These are phyloP conservation scores for Pseudogymnoascus sp. DNA, from an alignment of 2,329 filamentous ascomycete species.

Conservation along the genomic window DNA sequence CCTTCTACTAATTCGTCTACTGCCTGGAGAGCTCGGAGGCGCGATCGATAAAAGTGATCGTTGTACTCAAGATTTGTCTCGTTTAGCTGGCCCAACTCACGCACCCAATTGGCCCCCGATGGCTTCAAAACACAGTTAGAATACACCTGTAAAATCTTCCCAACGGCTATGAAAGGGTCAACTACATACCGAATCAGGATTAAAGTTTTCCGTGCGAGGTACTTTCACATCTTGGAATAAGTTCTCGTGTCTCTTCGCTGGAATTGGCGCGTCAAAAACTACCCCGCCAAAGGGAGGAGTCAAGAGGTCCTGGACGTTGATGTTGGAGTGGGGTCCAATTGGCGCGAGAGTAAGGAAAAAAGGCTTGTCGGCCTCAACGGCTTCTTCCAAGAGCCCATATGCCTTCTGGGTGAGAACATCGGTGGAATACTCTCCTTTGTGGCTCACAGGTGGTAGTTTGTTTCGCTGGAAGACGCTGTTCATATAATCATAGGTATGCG, in stretches of 20 bases:
- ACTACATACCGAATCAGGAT: slow-evolving; percentile 46
- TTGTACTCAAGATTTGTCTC: slow-evolving; percentile 37
- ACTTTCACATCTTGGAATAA: slow-evolving; percentile 53
- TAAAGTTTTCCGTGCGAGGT: slow-evolving; percentile 57
- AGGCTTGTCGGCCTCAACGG: slow-evolving; percentile 43
- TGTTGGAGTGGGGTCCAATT: slow-evolving; percentile 56
- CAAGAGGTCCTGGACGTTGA: slow-evolving; percentile 25
- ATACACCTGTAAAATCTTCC: slow-evolving; percentile 5
- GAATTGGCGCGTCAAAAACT: slow-evolving; percentile 37
- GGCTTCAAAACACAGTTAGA: slow-evolving; percentile 21
- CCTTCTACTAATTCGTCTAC: slow-evolving; percentile 48
- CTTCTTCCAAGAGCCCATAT: slow-evolving; percentile 53
- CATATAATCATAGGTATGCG: slow-evolving; percentile 59
- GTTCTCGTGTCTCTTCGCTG: slow-evolving; percentile 51
- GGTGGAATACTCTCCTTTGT: slow-evolving; percentile 38
- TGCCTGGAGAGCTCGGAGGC: slow-evolving; percentile 44
- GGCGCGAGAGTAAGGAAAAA: slow-evolving; percentile 63
- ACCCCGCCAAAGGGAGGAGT: slow-evolving; percentile 16
- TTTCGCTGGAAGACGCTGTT: slow-evolving; percentile 59
- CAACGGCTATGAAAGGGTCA: background rate
- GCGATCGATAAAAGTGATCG: slow-evolving; percentile 43
- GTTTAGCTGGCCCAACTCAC: slow-evolving; percentile 33
- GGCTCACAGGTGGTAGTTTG: slow-evolving; percentile 44
- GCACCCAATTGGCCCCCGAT: slow-evolving; percentile 41
- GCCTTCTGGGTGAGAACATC: slow-evolving; percentile 55